Base-by-base conservation (phyloP, 164 flowering plant genomes). In the Chloranthus sessilifolius region DNA sequence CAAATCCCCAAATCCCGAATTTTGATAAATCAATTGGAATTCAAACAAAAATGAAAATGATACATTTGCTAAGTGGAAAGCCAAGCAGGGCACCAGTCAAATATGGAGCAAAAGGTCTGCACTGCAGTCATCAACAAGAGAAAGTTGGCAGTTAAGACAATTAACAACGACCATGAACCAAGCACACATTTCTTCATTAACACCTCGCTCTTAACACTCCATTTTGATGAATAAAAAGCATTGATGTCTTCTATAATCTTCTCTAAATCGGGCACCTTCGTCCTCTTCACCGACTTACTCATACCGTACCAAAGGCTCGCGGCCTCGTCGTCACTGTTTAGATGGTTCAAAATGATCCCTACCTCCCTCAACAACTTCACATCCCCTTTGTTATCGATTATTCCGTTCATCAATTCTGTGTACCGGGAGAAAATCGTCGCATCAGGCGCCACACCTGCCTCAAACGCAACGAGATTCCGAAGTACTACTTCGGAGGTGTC, bases 391-490 rank as follows among this genome's bases (percentile, higher is more conserved):
- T 46, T 55, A 2, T 68, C 72, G 4, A 67, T 58, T 7, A 67
- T 58, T 9, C 72, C 72, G 14, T 63, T 63, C 64, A 68, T 68
- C 23, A 68, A 25, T 16, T 68, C 68, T 1, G 58, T 59, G 53
- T 68, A 63, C 0, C 72, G 67, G 0, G 72, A 26, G 19, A 67
- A 41, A 27, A 62, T 54, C 49, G 54, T 20, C 3, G 58, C 40
- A 11, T 58, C 64, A 4, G 60, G 47, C 19, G 55, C 56, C 1
- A 27, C 25, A n/a, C 53, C 26, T 0, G 55, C 54, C 29, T 68
- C 72, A 20, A 49, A 63, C 5, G 72, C 72, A 16, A 68, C 72
- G 37, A 68, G 21, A 39, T 71, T 71, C 42, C 67, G 52, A 14
- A 58, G 17, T 1, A 57, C 21, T 4, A 52, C 54, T 9, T 63